Conservation (phyloP, 2,329 filamentous ascomycete genomes). For the Aspergillus ustus region DNA sequence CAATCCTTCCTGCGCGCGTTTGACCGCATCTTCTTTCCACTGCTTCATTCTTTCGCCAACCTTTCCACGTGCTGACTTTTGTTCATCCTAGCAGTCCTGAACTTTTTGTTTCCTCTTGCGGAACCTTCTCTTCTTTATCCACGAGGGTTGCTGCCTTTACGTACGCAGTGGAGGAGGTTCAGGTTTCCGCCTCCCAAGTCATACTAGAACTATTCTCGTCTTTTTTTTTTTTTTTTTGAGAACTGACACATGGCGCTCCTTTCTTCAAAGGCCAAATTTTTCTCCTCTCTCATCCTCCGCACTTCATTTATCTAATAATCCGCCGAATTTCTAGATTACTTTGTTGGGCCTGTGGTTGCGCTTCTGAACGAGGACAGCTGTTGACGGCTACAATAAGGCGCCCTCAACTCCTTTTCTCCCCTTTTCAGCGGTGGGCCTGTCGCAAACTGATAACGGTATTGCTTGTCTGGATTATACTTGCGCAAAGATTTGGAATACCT, state of each 20-base stretch:
- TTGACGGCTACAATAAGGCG: neutral
- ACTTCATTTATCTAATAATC: slow-evolving; percentile 13
- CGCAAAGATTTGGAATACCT: slow-evolving; percentile 3
- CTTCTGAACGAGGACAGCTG: neutral
- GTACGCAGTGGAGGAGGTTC: slow-evolving; percentile 4
- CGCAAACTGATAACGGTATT: neutral
- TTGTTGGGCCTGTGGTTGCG: slow-evolving; percentile 3
- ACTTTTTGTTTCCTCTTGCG: slow-evolving; percentile 1
- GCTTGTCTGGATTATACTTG: neutral
- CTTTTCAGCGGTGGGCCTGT: neutral
- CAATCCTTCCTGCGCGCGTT: slow-evolving; percentile 5
- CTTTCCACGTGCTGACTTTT: slow-evolving; percentile 20
- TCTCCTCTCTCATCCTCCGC: slow-evolving; percentile 15
- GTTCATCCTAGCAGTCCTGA: slow-evolving; percentile 2
- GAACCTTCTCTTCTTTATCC: neutral
- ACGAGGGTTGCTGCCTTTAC: neutral
- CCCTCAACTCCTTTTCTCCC: neutral
- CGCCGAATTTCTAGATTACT: slow-evolving; percentile 1
- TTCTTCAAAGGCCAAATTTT: slow-evolving; percentile 17
- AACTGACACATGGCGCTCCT: slow-evolving; percentile 29
- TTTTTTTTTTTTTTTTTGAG: slow-evolving; percentile 14
- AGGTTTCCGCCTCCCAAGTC: slow-evolving; percentile 19
- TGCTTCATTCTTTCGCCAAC: slow-evolving; percentile 8
- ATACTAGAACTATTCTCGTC: slow-evolving; percentile 8
- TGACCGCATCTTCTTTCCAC: slow-evolving; percentile 17